Evolutionary conservation across 164 flowering plant genomes (phyloP).

Genomic region (Piper longum): DNA sequence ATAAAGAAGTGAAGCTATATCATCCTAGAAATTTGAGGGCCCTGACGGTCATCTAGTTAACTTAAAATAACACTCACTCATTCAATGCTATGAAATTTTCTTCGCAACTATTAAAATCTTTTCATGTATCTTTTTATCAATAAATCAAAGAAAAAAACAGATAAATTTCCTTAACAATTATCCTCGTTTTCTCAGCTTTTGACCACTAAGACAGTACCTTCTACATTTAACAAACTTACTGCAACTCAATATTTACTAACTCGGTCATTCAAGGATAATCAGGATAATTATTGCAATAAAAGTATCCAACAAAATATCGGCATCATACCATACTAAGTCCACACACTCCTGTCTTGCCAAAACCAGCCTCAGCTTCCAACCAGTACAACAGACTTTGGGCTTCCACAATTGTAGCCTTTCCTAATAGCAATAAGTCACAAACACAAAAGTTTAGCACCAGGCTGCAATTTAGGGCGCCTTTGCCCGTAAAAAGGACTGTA

Average conservation of each 20-base stretch:
- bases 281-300: neutral
- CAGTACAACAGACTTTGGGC: slow-evolving; percentile 76
- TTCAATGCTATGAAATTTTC: too few species aligned
- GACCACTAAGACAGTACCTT: neutral
- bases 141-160: neutral
- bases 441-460: slow-evolving; percentile 87
- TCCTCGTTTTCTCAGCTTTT: neutral
- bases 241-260: neutral
- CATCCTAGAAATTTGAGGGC: too few species aligned
- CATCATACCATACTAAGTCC: slow-evolving; percentile 93
- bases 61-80: too few species aligned
- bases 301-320: neutral
- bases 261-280: neutral
- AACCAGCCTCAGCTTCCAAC: slow-evolving; percentile 75
- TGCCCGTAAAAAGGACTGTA: slow-evolving; percentile 91
- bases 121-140: too few species aligned
- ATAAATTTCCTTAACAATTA: neutral
- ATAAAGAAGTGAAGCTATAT: too few species aligned
- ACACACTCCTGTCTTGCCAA: slow-evolving; percentile 86
- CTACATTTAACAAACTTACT: neutral
- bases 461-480: slow-evolving; percentile 76
- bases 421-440: slow-evolving; percentile 84
- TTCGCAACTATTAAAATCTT: too few species aligned
- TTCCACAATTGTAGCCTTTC: slow-evolving; percentile 90
- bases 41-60: too few species aligned